phyloP scores from a whole-genome alignment of 176 grass and related monocot genomes.

The Oryza brachyantha region DNA sequence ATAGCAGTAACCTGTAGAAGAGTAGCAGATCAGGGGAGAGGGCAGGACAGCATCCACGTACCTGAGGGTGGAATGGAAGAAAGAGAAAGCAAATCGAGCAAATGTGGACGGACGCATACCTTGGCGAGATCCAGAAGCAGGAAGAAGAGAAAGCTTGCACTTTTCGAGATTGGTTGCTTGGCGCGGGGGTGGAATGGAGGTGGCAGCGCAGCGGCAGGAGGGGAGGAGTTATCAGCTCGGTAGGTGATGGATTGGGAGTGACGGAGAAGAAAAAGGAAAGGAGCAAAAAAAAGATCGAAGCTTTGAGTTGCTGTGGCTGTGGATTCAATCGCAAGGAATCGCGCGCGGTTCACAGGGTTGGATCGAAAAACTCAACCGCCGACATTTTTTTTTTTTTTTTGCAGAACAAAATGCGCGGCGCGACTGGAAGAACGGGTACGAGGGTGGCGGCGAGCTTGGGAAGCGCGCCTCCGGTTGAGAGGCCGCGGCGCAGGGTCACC shows the following conservation, averaged over 20 bases:
- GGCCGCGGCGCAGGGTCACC: too few relatives aligned
- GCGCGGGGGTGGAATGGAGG: conserved; percentile 1
- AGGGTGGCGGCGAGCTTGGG: too few relatives aligned
- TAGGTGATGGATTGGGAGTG: conserved; percentile 42
- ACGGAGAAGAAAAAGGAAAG: background rate
- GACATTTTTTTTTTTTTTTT: too few relatives aligned
- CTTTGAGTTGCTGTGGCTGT: background rate
- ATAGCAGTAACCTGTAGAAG: background rate
- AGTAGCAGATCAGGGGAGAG: background rate
- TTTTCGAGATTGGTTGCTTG: conserved; percentile 18
- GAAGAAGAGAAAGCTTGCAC: background rate
- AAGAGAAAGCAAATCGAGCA: background rate
- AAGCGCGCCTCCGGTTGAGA: too few relatives aligned
- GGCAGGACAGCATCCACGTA: too few relatives aligned
- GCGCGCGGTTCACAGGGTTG: background rate
- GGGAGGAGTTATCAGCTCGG: conserved; percentile 35
- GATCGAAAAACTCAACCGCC: too few relatives aligned
- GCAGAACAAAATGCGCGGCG: background rate
- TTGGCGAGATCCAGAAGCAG: background rate
- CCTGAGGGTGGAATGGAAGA: background rate
- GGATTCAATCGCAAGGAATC: background rate
- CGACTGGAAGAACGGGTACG: too few relatives aligned
- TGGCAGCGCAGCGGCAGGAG: background rate
- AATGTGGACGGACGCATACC: background rate
- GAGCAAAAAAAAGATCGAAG: background rate